Evolutionary conservation across 1,284 basidiomycete genomes (phyloP).

Genomic region (Pascua guehoae): DNA sequence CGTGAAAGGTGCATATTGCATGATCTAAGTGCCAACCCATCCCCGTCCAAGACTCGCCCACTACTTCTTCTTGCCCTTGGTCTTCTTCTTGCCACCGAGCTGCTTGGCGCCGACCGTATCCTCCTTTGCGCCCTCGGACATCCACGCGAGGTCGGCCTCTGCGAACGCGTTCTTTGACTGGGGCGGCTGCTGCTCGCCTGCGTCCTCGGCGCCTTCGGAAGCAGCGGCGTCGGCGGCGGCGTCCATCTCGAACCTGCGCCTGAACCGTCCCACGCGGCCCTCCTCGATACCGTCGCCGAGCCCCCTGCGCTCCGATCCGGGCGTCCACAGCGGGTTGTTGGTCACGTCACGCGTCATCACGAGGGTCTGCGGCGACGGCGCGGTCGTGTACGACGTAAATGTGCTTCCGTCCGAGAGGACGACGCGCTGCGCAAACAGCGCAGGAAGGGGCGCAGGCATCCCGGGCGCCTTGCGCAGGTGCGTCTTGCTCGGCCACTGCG

Average conservation of each 20-base stretch:
- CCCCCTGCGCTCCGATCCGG: slow-evolving; percentile 50
- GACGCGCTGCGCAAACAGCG: slow-evolving; percentile 76
- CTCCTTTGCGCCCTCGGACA: slow-evolving; percentile 46
- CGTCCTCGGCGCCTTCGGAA: neutral
- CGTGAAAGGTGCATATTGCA: slow-evolving; percentile 9
- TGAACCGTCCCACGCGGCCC: slow-evolving; percentile 75
- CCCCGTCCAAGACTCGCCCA: neutral
- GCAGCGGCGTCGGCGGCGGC: slow-evolving; percentile 7
- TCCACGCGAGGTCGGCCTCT: slow-evolving; percentile 45
- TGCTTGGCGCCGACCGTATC: slow-evolving; percentile 36
- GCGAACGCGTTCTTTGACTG: slow-evolving; percentile 23
- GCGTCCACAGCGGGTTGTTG: slow-evolving; percentile 73
- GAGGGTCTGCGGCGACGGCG: slow-evolving; percentile 65
- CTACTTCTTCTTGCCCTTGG: slow-evolving; percentile 35
- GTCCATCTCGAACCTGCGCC: slow-evolving; percentile 60
- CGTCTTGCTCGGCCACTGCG: slow-evolving; percentile 37
- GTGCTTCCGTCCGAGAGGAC: slow-evolving; percentile 81
- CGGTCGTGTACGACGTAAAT: slow-evolving; percentile 78
- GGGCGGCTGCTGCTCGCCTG: neutral
- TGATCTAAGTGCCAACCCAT: neutral
- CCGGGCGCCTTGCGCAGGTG: slow-evolving; percentile 50
- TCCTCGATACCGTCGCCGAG: slow-evolving; percentile 65
- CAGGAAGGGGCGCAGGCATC: slow-evolving; percentile 74
- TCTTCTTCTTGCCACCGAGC: slow-evolving; percentile 19
- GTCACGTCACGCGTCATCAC: slow-evolving; percentile 76